Evolutionary conservation across 331 rosid species (phyloP), one percentile per base, ranked within the genome.

Genomic region (Arachis monticola): DNA sequence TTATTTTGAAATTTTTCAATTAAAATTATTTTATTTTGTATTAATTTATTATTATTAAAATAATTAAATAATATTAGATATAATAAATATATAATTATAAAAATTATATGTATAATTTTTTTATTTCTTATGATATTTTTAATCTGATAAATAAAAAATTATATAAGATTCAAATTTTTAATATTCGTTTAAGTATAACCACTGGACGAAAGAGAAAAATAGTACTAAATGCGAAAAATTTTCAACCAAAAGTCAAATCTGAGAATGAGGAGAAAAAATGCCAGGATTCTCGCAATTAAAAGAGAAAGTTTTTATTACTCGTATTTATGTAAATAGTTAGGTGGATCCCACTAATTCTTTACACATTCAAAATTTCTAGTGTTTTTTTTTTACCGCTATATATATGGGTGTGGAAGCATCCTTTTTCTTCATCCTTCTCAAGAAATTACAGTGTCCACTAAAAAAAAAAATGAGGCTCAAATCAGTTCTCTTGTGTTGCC

Each of bases 391-490:
- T 2, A 1, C 5, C 64, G 38, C 77, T 80, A 75, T 80, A 80
- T 10, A 75, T 80, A 63, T 7, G 68, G 60, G 40, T 12, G 10
- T 69, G 35, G 13, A 47, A 7, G 17, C 59, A 9, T 44, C 31
- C 31, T 69, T 13, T 10, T 0, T 31, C 8, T 64, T 55, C 84
- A 75, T 70, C 69, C 42, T 61, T 74, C 73, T 66, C 69, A 64
- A 70, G 7, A 11, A 1, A 48, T 8, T 12, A 64, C 14, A 53
- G 6, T 44, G 35, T 17, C 13, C 4, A 11, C 12, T 11, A 9
- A 35, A 35, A 35, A 35, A 35, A 67, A 50, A 79, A 46, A 88
- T 85, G 92, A 79, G 64, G 55, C 52, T 76, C 22, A 87, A 74
- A 53, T 32, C 73, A 7, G 10, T 82, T 62, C 59, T 77, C 52